Percentiles rank a stretch among this genome's conserved stretches.
phyloP scores from a whole-genome alignment of 768 basidiomycete genomes.

The Agrocybe pediades region DNA sequence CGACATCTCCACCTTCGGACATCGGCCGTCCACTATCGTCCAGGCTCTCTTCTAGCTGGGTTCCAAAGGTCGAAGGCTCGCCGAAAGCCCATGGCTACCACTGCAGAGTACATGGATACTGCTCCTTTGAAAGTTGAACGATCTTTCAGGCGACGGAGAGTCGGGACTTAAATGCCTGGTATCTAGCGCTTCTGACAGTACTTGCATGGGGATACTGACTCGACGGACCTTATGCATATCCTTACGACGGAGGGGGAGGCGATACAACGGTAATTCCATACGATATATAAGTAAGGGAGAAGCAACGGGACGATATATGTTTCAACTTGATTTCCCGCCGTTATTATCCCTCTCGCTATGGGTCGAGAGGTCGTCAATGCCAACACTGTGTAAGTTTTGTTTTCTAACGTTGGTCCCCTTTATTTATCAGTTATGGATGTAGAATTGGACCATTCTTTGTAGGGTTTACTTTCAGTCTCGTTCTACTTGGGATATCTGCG shows the following conservation, averaged over 20 bases:
- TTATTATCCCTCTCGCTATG: neutral
- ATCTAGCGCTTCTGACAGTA: neutral
- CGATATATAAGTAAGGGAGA: neutral
- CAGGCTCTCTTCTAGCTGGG: neutral
- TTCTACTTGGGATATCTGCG: conserved; percentile 17
- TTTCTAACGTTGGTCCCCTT: neutral
- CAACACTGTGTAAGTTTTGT: neutral
- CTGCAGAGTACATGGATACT: too few relatives aligned
- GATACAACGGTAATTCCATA: neutral
- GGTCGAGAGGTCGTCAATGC: neutral
- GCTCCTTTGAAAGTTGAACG: too few relatives aligned
- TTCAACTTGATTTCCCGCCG: neutral
- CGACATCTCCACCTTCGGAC: neutral
- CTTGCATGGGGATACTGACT: neutral
- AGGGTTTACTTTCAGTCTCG: conserved; percentile 15
- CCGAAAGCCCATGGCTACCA: neutral
- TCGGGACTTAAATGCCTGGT: neutral
- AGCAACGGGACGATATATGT: neutral
- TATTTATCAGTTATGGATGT: neutral
- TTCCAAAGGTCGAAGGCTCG: neutral
- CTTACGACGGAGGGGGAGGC: neutral
- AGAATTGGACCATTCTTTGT: conserved; percentile 19
- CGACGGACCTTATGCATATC: too few relatives aligned
- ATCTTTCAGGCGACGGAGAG: too few relatives aligned
- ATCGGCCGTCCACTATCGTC: neutral